Evolutionary conservation across 495 filamentous ascomycete species (phyloP), one percentile per base, ranked within the genome.

Genomic region (Cryomyces antarcticus): DNA sequence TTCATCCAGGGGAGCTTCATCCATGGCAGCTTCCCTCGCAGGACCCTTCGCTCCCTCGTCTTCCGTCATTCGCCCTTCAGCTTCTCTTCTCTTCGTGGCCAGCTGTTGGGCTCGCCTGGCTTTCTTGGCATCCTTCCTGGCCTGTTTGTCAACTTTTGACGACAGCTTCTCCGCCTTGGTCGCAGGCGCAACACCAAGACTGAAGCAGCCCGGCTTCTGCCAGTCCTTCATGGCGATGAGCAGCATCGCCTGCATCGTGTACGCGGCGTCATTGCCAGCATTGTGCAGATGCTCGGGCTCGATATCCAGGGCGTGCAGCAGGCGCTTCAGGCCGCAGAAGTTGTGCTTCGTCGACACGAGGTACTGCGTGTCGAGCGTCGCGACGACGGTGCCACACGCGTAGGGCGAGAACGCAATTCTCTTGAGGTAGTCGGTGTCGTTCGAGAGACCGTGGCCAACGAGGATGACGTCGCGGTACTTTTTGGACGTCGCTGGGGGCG

Each of bases 221-320:
- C 33, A 41, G 12, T 41, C 38, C 38, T 4, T 46, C 1, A 41
- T 13, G 1, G 38, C 44, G 36, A 41, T 41, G 6, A 35, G 12
- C 6, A 45, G 10, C 13, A 45, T 9, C 6, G 44, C 38, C 12
- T 41, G 38, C 11, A 46, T 13, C n/a, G 44, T 46, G 28, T 46
- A 46, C 6, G 37, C 44, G 27, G 44, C 44, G 38, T 46, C 44
- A 35, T 46, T 46, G 7, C 38, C 44, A 30, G 38, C 44, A 6
- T 42, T 9, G 7, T 30, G 39, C n/a, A 50, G 28, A 5, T 30
- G 33, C n/a, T 39, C 10, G 28, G 38, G 28, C 7, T 46, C 44
- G 12, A 46, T 27, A 4, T 29, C 28, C 1, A 46, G 38, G 24
- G n/a, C 31, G 4, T 11, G 30, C n/a, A 46, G 38, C 11, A 46